Evolutionary conservation across 2,329 filamentous ascomycete species (phyloP), one percentile per base, ranked within the genome.

Genomic region (Sarocladium brachiariae): DNA sequence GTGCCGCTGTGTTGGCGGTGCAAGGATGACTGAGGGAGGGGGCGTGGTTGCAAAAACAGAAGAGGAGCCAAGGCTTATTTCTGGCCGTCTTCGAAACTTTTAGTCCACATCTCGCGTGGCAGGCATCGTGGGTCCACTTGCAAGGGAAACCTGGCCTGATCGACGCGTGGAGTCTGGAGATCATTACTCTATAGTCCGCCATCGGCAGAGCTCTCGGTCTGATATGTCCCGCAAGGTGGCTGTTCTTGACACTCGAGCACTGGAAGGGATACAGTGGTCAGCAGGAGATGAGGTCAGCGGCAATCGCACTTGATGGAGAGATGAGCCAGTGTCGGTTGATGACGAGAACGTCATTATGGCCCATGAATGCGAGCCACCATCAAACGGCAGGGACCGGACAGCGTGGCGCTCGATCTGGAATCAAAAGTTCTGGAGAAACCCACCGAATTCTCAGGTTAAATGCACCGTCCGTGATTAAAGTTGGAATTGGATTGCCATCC

Each of bases 91-190:
- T 47, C 43, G 43, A 47, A 47, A 24, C 43, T 31, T 16, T 47
- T 47, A 47, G 43, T 25, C 43, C 43, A 47, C 43, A 47, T 25
- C 43, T 47, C 43, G 43, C 43, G 43, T 47, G 43, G 43, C 43
- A 47, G 19, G 25, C 43, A 47, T 33, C 43, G 43, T 31, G 43
- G 27, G 43, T 21, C 35, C 38, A 16, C n/a, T 47, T 47, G 43
- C 43, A 47, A 18, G 43, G 43, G 43, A 47, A 25, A 13, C 25
- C 43, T 47, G 43, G 43, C 16, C 43, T 47, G 43, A 47, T 47
- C 43, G 43, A 47, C 43, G 43, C 43, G 43, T 47, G 43, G 43
- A 47, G 43, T 33, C 43, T 47, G 43, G 43, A 47, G 43, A 47
- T 47, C 43, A 47, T 33, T 23, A 13, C 43, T 31, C 21, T 21